Evolutionary conservation across 2,329 filamentous ascomycete genomes (phyloP).

Genomic region (Pyricularia sp.): DNA sequence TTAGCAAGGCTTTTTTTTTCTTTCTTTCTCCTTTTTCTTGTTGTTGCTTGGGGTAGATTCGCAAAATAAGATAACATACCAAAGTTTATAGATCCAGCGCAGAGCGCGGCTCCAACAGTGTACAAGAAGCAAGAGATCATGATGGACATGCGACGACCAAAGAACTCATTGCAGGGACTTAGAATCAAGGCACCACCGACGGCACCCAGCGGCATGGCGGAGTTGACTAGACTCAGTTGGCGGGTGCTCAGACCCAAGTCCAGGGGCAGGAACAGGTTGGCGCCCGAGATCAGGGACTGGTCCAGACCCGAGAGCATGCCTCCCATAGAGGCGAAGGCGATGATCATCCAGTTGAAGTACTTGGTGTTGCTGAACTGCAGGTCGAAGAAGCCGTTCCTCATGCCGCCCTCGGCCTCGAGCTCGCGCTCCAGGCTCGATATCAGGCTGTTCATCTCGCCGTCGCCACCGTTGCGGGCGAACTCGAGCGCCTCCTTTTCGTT

Average conservation of each 20-base stretch:
- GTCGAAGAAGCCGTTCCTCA: constrained; percentile 22
- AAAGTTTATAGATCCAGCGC: constrained; percentile 59
- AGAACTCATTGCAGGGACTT: constrained; percentile 56
- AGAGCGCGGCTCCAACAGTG: constrained; percentile 58
- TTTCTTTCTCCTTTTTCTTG: neutral
- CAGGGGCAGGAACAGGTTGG: constrained; percentile 55
- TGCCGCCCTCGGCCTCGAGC: constrained; percentile 13
- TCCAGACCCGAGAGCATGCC: constrained; percentile 64
- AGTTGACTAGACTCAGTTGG: constrained; percentile 58
- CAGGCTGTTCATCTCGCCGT: neutral
- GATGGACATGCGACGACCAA: constrained; percentile 59
- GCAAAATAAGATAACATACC: constrained; percentile 19
- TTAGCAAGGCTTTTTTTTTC: neutral
- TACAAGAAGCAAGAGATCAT: constrained; percentile 61
- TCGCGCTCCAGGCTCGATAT: neutral
- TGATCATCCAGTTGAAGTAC: constrained; percentile 58
- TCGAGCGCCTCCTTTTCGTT: neutral
- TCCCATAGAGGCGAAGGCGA: constrained; percentile 67
- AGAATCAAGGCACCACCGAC: constrained; percentile 61
- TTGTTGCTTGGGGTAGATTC: neutral
- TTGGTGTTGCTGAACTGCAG: constrained; percentile 28
- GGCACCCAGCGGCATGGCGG: constrained; percentile 62
- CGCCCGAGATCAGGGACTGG: constrained; percentile 63
- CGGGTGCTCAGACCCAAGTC: constrained; percentile 44
- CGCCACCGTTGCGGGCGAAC: neutral